phyloP scores from a whole-genome alignment of 2,329 filamentous ascomycete species.

The Epichloe scottii region DNA sequence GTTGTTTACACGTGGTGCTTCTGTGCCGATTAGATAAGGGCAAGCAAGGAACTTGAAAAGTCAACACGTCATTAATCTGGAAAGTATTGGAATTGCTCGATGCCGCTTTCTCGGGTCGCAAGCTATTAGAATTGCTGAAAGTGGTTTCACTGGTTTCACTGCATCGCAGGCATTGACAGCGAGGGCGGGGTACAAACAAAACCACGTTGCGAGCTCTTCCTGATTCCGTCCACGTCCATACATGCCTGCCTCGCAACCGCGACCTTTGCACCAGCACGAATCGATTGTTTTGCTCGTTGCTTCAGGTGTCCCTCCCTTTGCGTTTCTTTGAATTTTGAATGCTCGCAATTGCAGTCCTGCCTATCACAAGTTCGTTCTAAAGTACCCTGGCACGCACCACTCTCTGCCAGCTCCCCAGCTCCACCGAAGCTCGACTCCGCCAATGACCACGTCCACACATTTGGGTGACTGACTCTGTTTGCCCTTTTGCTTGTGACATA shows the following conservation, averaged over 20 bases:
- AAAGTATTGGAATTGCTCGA: not conserved
- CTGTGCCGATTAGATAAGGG: not conserved
- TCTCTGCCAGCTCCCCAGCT: slow-evolving; percentile 2
- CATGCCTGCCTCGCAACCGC: not conserved
- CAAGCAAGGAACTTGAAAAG: not conserved
- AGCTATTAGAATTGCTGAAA: not conserved
- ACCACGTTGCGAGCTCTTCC: slow-evolving; percentile 8
- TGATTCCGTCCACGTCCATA: slow-evolving; percentile 19
- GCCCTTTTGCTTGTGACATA: not conserved
- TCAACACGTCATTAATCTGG: too few species aligned
- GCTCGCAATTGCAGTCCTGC: not conserved
- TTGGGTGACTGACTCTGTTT: not conserved
- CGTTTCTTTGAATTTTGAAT: not conserved
- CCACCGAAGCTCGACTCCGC: slow-evolving; percentile 4
- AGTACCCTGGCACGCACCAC: not conserved
- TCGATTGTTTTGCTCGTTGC: too few species aligned
- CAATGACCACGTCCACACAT: slow-evolving; percentile 3
- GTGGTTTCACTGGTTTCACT: not conserved
- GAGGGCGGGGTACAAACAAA: not conserved
- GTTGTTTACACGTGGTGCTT: not conserved
- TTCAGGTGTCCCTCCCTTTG: not conserved
- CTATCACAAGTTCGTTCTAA: not conserved
- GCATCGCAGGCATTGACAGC: not conserved
- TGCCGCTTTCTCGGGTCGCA: not conserved
- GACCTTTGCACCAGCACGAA: not conserved